Evolutionary conservation across 2,329 filamentous ascomycete genomes (phyloP), one percentile per base, ranked within the genome.

Genomic region (Nigrospora oryzae): DNA sequence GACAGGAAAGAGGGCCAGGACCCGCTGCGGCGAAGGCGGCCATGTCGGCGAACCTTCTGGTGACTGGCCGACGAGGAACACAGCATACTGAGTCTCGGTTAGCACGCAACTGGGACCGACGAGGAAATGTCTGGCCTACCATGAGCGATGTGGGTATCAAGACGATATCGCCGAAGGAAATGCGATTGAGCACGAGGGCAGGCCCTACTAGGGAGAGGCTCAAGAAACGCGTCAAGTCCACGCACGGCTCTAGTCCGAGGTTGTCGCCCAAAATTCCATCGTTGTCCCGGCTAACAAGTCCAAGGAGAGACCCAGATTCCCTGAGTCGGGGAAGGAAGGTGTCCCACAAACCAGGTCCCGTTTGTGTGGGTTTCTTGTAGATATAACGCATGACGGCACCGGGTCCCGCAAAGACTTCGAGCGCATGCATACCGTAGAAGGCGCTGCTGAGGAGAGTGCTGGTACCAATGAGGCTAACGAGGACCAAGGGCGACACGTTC

Each of bases 121-220:
- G 3, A 12, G 23, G 33, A 34, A 19, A n/a, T 14, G 40, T 3
- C 28, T 6, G 23, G 40, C 56, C 54, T 56, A 62, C 60, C 48
- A 58, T 38, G 32, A 62, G 30, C 6, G 59, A 60, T 10, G 51
- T 48, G 3, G 66, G 58, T 28, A 66, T 57, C 8, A 64, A 46
- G 14, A 66, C 41, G 2, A 63, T 48, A 40, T 88, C 83, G 30
- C 78, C 76, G 40, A 83, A 69, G 2, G 69, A 73, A 23, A 83
- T 80, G 32, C 85, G 71, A 16, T 83, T 83, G n/a, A 84, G 70
- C 11, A 89, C 70, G 10, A 90, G 69, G 2, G 79, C 71, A 11
- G 84, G 70, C 0, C 81, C 83, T 46, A 90, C 84, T 7, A 86
- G 66, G 2, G 83, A 80, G 4, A 88, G 61, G 2, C 57, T 40